Evolutionary conservation across 495 filamentous ascomycete genomes (phyloP).

Genomic region (Staphylotrichum longicolle): DNA sequence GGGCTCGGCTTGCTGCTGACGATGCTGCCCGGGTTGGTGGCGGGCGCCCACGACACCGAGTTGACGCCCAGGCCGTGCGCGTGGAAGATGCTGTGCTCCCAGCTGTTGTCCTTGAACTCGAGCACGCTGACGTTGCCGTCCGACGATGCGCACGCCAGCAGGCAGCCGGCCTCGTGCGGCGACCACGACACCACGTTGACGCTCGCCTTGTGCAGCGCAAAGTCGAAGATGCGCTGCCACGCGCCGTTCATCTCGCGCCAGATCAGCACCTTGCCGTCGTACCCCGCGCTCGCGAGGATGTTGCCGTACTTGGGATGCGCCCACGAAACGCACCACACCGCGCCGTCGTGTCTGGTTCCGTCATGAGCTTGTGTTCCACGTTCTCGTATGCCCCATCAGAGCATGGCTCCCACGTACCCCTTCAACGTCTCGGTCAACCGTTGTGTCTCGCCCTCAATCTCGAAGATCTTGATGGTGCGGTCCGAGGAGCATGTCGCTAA

Average conservation of each 20-base stretch:
- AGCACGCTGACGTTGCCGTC: constrained; percentile 91
- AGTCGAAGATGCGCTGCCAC: constrained; percentile 85
- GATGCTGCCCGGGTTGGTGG: constrained; percentile 72
- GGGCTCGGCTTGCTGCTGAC: constrained; percentile 65
- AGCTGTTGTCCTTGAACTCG: constrained; percentile 94
- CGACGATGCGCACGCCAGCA: constrained; percentile 89
- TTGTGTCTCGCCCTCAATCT: constrained; percentile 93
- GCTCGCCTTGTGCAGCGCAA: constrained; percentile 84
- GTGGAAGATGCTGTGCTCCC: constrained; percentile 78
- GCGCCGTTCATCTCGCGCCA: constrained; percentile 81
- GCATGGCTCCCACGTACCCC: constrained; percentile 60
- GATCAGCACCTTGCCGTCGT: constrained; percentile 97
- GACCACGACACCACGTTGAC: constrained; percentile 97
- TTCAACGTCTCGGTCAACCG: constrained; percentile 88
- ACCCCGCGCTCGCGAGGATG: constrained; percentile 89
- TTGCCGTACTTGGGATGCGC: constrained; percentile 98
- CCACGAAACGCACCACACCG: constrained; percentile 96
- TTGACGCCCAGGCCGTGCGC: constrained; percentile 94
- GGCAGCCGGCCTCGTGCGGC: constrained; percentile 92
- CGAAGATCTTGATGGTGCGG: constrained; percentile 98
- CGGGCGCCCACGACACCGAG: constrained; percentile 91
- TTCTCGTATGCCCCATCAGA: neutral
- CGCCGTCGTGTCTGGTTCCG: constrained; percentile 75
- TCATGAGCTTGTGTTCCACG: constrained; percentile 6
- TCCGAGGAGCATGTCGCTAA: constrained; percentile 97